Evolutionary conservation across 1,139 yeast genomes (phyloP), one percentile per base, ranked within the genome.

Genomic region (Diutina ranongensis): DNA sequence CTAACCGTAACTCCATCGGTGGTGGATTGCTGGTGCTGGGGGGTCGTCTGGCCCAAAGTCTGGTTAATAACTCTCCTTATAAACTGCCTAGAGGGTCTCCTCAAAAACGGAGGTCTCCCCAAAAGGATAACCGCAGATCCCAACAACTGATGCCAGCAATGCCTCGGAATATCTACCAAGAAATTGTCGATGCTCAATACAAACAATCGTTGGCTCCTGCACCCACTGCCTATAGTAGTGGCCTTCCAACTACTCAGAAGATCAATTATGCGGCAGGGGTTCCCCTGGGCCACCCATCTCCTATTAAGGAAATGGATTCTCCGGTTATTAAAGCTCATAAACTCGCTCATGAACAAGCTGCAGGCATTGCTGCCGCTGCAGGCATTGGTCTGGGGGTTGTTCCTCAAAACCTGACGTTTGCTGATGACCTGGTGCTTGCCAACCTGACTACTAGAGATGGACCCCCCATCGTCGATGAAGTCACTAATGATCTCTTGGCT

Each of bases 111-210:
- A n/a, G 31, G 3, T 22, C 22, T 27, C 40, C 40, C 4, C 12
- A 35, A 12, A 19, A 20, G 27, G 40, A 35, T 31, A 45, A 49
- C 19, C 49, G 48, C 40, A 5, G 34, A 4, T 49, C 52, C 19
- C 54, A 52, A 9, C 52, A 61, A 15, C 53, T 56, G 20, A 60
- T 54, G 7, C 67, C 69, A 16, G 68, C 69, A 3, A 59, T 68
- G 34, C 76, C 76, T 7, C 61, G 74, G 52, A 71, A 71, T 48
- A 66, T 71, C 44, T 72, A 71, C 53, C 65, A 71, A 52, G 76
- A 72, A 50, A 68, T 72, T 47, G 65, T 71, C 36, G 59, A 62
- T 18, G 72, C 73, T 28, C 72, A 67, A 52, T 60, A 59, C 45
- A 55, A 52, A 9, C 36, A 16, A 21, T 7, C 32, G n/a, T 12